Evolutionary conservation across 495 filamentous ascomycete species (phyloP).

Genomic region (Poronia punctata): DNA sequence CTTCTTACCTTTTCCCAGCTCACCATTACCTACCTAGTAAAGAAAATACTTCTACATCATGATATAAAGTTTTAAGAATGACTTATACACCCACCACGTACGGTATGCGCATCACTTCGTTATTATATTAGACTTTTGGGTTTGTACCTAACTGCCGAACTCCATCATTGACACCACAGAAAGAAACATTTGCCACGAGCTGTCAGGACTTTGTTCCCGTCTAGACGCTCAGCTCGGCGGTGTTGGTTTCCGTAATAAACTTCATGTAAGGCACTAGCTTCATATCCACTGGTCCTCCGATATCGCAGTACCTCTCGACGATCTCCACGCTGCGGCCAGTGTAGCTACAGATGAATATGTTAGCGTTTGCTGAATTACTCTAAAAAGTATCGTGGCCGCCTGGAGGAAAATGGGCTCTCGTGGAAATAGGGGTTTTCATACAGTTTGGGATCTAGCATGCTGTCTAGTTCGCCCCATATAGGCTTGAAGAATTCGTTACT

Average conservation of each 20-base stretch:
- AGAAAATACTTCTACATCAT: too few species aligned
- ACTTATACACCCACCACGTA: too few species aligned
- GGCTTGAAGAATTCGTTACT: constrained; percentile 70
- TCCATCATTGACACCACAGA: too few species aligned
- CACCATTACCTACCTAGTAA: too few species aligned
- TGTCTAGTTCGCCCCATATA: constrained; percentile 69
- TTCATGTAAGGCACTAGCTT: constrained; percentile 23
- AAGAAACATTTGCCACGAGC: too few species aligned
- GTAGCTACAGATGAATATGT: not conserved
- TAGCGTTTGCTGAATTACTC: not conserved
- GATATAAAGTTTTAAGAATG: too few species aligned
- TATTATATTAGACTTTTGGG: too few species aligned
- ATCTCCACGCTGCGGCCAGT: constrained; percentile 29
- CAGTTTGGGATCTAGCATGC: constrained; percentile 60
- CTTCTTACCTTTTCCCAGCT: too few species aligned
- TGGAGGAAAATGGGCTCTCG: constrained; percentile 5
- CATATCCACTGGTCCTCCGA: constrained; percentile 21
- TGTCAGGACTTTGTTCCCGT: too few species aligned
- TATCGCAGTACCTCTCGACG: constrained; percentile 40
- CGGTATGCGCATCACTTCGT: too few species aligned
- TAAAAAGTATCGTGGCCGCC: too few species aligned
- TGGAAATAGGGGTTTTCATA: constrained; percentile 55
- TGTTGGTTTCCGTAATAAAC: constrained; percentile 16
- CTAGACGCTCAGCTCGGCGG: constrained; percentile 25
- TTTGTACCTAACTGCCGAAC: too few species aligned